Evolutionary conservation across 208 protist species (phyloP), one percentile per base, ranked within the genome.

Genomic region (Endotrypanum monterogeii): DNA sequence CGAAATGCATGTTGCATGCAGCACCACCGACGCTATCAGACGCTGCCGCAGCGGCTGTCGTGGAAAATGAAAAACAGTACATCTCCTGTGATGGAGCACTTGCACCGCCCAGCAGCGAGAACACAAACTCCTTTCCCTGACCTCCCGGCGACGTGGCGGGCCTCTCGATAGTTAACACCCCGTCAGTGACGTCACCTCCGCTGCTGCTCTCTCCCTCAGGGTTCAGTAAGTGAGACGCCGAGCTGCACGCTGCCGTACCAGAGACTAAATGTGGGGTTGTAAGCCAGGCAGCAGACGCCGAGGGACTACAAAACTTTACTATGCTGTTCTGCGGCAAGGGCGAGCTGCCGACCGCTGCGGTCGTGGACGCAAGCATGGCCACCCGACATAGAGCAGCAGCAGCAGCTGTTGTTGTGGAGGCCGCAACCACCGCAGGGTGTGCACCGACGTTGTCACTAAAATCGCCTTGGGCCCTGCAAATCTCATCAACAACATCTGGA

Each of bases 261-360:
- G 52, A 55, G 28, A 35, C n/a, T 11, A 56, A 25, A 20, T 63
- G 66, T 7, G 62, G 58, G 14, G 66, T 72, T 39, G 56, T 32
- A 16, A 71, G 25, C 0, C 57, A 50, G 8, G 46, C 54, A n/a
- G 18, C 12, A 20, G 73, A 72, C 37, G 50, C 67, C 18, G 73
- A 73, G 20, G 66, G 30, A 25, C 73, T 73, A 68, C 73, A 67
- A 14, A 73, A 39, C 4, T 66, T 68, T n/a, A 73, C 37, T 14
- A 57, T 78, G 46, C 65, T 62, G 67, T 20, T 68, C 20, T 52
- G 57, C 32, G 63, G 50, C 28, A 62, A 68, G 8, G 41, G n/a
- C 7, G 52, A 20, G 35, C 16, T 37, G 3, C 41, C 69, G 23
- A 35, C 50, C 6, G 57, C 63, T 37, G 25, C 63, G 20, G n/a